Evolutionary conservation across 352 stramenopile species (phyloP), one percentile per base, ranked within the genome.

Genomic region (Halophytophthora polymorphica): DNA sequence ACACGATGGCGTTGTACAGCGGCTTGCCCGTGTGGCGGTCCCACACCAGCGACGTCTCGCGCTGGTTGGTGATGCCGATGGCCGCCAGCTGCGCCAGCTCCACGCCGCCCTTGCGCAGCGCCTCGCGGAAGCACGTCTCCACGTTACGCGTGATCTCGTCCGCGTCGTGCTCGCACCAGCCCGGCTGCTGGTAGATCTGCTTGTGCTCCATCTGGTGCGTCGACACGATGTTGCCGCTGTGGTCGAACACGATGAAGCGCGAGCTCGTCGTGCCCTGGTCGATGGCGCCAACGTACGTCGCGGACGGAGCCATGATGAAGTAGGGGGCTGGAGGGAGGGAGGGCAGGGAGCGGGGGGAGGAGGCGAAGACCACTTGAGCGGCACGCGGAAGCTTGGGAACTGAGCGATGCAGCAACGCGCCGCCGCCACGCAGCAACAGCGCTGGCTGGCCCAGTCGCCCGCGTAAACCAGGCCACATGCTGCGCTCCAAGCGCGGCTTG

Each of bases 21-120:
- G 97, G 90, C 65, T 93, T 84, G 44, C 97, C 97, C 7, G 96
- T 99, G 55, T 63, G 38, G 64, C 89, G 94, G 77, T 99, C 91
- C 96, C 96, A 99, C 18, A 98, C 82, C 23, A 99, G 56, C 4
- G 96, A 97, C 11, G 97, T 99, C 81, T 99, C 97, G 21, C 97
- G 81, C 81, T 99, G 97, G 79, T 99, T 99, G 12, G 97, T 99
- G 66, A 99, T 99, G 44, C 97, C 97, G 40, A 99, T 80, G 45
- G 94, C 90, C 12, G 80, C 80, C 35, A 98, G 66, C 45, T 93
- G 75, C 49, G 70, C 64, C 18, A 77, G 57, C 11, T 73, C 66
- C 37, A 98, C 78, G 45, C 73, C 71, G 21, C 69, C 73, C 39
- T 74, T 82, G 33, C 79, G 49, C 29, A 98, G 66, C 37, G 85